A percentile compares a stretch with the other conserved stretches of the same genome.
These are phyloP conservation scores for Cardamine resedifolia DNA, from an alignment of 345 rosid species.

Conservation along the genomic window DNA sequence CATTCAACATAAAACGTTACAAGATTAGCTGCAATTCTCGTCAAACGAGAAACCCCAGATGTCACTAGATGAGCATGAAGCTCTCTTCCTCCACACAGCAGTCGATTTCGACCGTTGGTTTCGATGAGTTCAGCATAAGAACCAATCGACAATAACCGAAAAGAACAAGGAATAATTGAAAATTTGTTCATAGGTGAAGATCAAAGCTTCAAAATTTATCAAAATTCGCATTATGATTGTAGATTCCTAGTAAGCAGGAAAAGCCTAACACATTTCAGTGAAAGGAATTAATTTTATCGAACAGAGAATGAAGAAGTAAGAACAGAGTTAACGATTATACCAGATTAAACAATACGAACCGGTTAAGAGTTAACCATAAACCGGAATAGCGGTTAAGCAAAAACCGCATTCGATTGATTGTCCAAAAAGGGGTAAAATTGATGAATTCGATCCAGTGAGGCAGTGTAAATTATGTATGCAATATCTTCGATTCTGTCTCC, in stretches of 20 bases:
- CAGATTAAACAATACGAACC: neutral
- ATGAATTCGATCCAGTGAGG: constrained; percentile 7
- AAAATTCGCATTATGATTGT: constrained; percentile 17
- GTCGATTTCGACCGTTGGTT: constrained; percentile 41
- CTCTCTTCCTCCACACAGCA: constrained; percentile 40
- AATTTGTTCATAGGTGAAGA: constrained; percentile 15
- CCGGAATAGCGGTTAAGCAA: neutral
- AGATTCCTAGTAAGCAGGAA: constrained; percentile 2
- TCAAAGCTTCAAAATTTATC: constrained; percentile 14
- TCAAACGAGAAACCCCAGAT: constrained; percentile 39
- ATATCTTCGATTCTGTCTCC: constrained; percentile 37
- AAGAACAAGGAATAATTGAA: constrained; percentile 34
- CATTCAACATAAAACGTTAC: constrained; percentile 48
- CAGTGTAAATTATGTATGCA: constrained; percentile 33
- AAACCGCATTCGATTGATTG: constrained; percentile 4
- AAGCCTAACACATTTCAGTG: constrained; percentile 8
- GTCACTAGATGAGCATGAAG: constrained; percentile 62
- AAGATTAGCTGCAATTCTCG: constrained; percentile 55
- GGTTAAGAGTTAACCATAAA: neutral
- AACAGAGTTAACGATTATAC: constrained; percentile 10
- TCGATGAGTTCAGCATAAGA: constrained; percentile 44
- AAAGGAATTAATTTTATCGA: neutral
- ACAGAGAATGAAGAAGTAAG: constrained; percentile 13
- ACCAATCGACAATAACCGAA: constrained; percentile 38
- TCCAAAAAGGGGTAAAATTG: neutral